Evolutionary conservation across 805 yeast species (phyloP), one percentile per base, ranked within the genome.

Genomic region (Kodamaea kaohsiungensis): DNA sequence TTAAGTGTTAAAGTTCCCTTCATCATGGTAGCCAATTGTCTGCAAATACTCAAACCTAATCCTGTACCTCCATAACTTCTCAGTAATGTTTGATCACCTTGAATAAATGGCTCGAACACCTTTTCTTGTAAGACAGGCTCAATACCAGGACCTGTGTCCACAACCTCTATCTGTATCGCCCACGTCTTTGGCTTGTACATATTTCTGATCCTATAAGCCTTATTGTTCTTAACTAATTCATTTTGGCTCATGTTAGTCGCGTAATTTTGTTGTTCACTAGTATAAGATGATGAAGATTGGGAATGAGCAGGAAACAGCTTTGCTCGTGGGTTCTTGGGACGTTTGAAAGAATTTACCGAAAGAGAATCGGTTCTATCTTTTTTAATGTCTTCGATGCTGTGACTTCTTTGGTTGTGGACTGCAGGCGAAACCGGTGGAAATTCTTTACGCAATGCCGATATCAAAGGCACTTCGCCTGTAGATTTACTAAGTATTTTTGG

Each of bases 61-160:
- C 98, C 99, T 0, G 98, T 95, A 60, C 99, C 99, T 55, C 98
- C 98, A 65, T 88, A 87, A 54, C 92, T 89, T 65, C 96, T 80
- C 4, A 96, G 89, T 25, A 91, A 76, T 0, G 97, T 91, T 68
- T 91, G 97, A 65, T 93, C 98, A 51, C 98, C 99, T 72, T 93
- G 99, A 16, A 92, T 91, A 75, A 93, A 93, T 1, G 98, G 98
- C 64, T 95, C 98, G 69, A 93, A 93, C 1, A 93, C 96, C 56
- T 88, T 84, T 45, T 85, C 85, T 64, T 89, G 97, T 52, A 91
- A 70, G 1, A 86, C 84, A 12, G 87, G 85, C 42, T 90, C 96
- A 51, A 93, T 92, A 56, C 99, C 99, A 0, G 98, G 92, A 2
- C 99, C 98, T 0, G 96, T 90, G 67, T 93, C 99, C 38, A 78